Evolutionary conservation across 345 rosid species (phyloP).

Genomic region (Streptanthus diversifolius): DNA sequence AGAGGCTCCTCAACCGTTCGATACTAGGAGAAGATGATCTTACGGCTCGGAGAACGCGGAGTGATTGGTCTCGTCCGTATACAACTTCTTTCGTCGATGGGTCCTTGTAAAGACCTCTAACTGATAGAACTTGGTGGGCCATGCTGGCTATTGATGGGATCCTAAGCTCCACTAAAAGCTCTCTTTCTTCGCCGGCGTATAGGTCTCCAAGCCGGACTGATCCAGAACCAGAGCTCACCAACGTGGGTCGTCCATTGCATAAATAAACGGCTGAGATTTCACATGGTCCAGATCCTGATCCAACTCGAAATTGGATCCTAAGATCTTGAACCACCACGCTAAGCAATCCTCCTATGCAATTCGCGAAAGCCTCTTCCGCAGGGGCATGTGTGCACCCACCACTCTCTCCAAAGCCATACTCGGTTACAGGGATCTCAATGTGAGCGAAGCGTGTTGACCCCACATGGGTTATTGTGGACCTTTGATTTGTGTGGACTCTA

Average conservation of each 20-base stretch:
- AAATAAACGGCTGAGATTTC: constrained; percentile 77
- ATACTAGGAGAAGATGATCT: constrained; percentile 47
- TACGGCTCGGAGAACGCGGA: constrained; percentile 45
- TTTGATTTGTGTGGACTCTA: constrained; percentile 26
- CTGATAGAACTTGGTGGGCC: constrained; percentile 48
- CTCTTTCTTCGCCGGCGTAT: constrained; percentile 76
- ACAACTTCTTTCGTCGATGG: constrained; percentile 55
- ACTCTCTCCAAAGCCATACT: constrained; percentile 48
- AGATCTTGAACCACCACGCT: constrained; percentile 73
- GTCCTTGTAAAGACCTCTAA: constrained; percentile 60
- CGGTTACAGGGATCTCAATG: constrained; percentile 66
- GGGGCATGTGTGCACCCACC: constrained; percentile 53
- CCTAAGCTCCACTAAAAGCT: constrained; percentile 63
- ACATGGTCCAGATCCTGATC: constrained; percentile 56
- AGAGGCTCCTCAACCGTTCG: constrained; percentile 55
- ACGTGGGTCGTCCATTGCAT: constrained; percentile 44
- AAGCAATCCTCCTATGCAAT: constrained; percentile 54
- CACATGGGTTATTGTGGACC: constrained; percentile 32
- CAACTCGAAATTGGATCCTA: constrained; percentile 59
- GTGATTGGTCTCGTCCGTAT: constrained; percentile 46
- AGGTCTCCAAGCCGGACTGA: constrained; percentile 69
- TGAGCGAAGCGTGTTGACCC: constrained; percentile 66
- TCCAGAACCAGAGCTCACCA: constrained; percentile 44
- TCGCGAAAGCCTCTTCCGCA: constrained; percentile 59
- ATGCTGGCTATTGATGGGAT: constrained; percentile 38